A percentile compares a stretch with the other conserved stretches of the same genome.
phyloP scores from a whole-genome alignment of 352 stramenopile genomes.

The Globisporangium echinulatum region DNA sequence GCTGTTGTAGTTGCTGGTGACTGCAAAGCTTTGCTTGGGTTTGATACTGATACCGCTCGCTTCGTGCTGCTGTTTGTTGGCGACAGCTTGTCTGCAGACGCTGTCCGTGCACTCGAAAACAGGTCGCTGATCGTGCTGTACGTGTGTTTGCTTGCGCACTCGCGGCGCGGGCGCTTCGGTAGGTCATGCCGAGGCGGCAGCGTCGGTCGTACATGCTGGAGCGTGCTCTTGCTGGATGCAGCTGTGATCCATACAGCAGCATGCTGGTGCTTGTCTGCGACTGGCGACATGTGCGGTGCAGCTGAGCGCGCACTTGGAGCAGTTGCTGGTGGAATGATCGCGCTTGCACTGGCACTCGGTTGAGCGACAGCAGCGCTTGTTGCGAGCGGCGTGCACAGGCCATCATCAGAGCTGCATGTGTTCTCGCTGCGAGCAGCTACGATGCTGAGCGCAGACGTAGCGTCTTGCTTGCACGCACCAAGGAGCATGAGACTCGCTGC shows the following conservation, averaged over 20 bases:
- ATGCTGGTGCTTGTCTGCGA: slow-evolving; percentile 7
- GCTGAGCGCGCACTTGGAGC: neutral
- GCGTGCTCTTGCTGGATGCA: neutral
- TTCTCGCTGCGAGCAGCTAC: neutral
- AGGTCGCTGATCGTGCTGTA: slow-evolving; percentile 4
- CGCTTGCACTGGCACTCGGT: neutral
- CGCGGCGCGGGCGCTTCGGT: neutral
- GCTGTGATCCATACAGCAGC: neutral
- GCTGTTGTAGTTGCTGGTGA: neutral
- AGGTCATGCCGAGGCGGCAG: neutral
- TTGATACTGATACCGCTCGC: neutral
- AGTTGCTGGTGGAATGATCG: neutral
- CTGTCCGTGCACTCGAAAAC: neutral
- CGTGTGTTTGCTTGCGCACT: too few species aligned
- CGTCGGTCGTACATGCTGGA: neutral
- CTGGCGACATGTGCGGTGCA: slow-evolving; percentile 7
- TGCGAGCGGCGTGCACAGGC: slow-evolving; percentile 1
- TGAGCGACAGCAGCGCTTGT: neutral
- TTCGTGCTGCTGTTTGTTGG: too few species aligned
- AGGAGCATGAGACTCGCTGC: slow-evolving; percentile 12
- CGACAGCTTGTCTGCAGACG: neutral
- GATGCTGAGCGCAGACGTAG: neutral
- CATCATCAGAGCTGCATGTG: neutral
- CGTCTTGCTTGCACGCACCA: slow-evolving; percentile 2
- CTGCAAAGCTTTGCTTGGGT: neutral